Percentiles rank a stretch among this genome's conserved stretches.
phyloP scores from a whole-genome alignment of 768 basidiomycete genomes.

The Phanerochaete carnosa region DNA sequence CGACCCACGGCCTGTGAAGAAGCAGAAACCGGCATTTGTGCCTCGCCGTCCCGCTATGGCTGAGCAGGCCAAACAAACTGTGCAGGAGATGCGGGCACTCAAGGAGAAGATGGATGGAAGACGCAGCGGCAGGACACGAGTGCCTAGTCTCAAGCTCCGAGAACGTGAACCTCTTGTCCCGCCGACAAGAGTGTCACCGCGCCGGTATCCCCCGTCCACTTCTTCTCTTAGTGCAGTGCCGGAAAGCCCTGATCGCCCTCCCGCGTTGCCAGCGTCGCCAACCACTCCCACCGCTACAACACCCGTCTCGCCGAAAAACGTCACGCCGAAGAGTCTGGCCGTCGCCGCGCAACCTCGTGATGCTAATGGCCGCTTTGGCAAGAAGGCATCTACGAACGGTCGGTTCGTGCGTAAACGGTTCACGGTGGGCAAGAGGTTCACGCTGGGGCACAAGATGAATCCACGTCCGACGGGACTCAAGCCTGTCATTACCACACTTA shows the following conservation, averaged over 20 bases:
- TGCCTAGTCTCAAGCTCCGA: slow-evolving; percentile 30
- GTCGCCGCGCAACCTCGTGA: slow-evolving; percentile 57
- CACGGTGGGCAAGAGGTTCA: slow-evolving; percentile 11
- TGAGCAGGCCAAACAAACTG: slow-evolving; percentile 17
- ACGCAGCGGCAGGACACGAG: slow-evolving; percentile 28
- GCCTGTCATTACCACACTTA: slow-evolving; percentile 7
- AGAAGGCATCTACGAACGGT: slow-evolving; percentile 50
- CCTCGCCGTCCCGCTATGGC: slow-evolving; percentile 26
- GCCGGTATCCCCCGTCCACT: slow-evolving; percentile 10
- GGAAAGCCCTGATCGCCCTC: slow-evolving; percentile 13
- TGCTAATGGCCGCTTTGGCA: slow-evolving; percentile 64
- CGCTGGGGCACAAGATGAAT: slow-evolving; percentile 3
- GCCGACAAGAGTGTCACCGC: slow-evolving; percentile 15
- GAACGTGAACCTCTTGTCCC: slow-evolving; percentile 24
- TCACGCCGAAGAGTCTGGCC: slow-evolving; percentile 41
- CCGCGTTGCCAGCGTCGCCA: background rate
- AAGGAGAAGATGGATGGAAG: slow-evolving; percentile 13
- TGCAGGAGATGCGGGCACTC: background rate
- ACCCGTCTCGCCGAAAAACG: slow-evolving; percentile 6
- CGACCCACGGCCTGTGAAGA: slow-evolving; percentile 43
- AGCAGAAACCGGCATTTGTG: slow-evolving; percentile 37
- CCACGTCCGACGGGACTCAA: background rate
- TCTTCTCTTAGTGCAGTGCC: slow-evolving; percentile 8
- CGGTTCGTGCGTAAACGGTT: slow-evolving; percentile 37
- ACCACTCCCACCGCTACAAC: background rate